Evolutionary conservation across 2,329 filamentous ascomycete species (phyloP).

Genomic region (Hortaea werneckii): DNA sequence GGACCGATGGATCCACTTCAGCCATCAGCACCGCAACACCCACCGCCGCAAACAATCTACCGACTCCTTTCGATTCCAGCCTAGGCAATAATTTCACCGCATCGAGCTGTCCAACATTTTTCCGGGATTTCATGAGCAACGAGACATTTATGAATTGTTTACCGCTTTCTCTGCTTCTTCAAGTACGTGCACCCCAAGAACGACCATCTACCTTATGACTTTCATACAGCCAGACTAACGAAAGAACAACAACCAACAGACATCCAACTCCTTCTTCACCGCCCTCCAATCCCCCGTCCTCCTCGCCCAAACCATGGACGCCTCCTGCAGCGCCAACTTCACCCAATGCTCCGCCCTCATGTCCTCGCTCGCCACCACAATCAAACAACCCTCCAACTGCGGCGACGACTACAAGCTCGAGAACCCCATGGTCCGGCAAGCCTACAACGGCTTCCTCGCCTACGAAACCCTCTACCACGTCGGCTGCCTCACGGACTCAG

Average conservation of each 20-base stretch:
- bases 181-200: conserved; percentile 30
- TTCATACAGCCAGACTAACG: neutral
- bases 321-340: conserved; percentile 60
- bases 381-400: conserved; percentile 57
- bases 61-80: conserved; percentile 38
- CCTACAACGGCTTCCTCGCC: conserved; percentile 63
- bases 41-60: conserved; percentile 19
- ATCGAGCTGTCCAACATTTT: conserved; percentile 53
- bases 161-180: conserved; percentile 70
- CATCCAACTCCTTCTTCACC: conserved; percentile 75
- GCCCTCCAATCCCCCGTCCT: conserved; percentile 59
- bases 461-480: conserved; percentile 73
- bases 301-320: conserved; percentile 69
- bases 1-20: conserved; percentile 7
- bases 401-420: conserved; percentile 55
- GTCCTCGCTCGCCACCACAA: conserved; percentile 51
- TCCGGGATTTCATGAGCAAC: conserved; percentile 56
- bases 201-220: neutral
- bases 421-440: conserved; percentile 62
- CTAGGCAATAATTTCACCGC: conserved; percentile 44
- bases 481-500: conserved; percentile 59
- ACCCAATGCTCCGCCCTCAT: conserved; percentile 58
- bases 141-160: conserved; percentile 63
- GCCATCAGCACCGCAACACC: conserved; percentile 13
- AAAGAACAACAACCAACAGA: conserved; percentile 40